A percentile compares a stretch with the other conserved stretches of the same genome.
Evolutionary conservation across 23 red algal species (phyloP).

Genomic region (Gracilaria caudata): DNA sequence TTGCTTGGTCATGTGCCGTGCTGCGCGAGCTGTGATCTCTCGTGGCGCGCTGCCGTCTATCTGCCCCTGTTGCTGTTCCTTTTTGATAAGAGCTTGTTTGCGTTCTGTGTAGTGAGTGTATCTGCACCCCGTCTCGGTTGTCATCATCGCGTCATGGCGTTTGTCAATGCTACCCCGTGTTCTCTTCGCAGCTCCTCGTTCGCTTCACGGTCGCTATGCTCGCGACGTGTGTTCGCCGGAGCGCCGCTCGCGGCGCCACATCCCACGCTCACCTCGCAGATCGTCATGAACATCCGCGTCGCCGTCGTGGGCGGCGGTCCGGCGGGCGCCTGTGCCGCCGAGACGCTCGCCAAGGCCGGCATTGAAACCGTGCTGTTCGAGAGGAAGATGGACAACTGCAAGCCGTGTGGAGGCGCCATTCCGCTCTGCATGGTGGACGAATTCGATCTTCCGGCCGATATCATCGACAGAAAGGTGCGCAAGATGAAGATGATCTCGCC

Average conservation of each 20-base stretch:
- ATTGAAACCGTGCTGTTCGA: conserved; percentile 93
- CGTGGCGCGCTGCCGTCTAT: neutral
- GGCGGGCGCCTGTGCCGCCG: conserved; percentile 90
- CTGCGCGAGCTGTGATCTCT: too few species aligned
- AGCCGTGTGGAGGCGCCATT: conserved; percentile 99
- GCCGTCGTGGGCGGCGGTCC: conserved; percentile 99
- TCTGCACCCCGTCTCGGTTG: neutral
- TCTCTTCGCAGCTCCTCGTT: neutral
- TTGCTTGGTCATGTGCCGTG: too few species aligned
- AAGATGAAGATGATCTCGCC: conserved; percentile 99
- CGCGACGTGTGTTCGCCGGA: conserved; percentile 29
- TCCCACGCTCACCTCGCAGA: neutral
- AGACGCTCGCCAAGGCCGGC: conserved; percentile 91
- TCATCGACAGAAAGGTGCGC: conserved; percentile 97
- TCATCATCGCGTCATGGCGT: conserved; percentile 2
- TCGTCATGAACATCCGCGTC: conserved; percentile 79
- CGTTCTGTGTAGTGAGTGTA: neutral
- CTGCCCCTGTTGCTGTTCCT: too few species aligned
- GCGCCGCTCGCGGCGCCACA: neutral
- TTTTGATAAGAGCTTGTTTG: too few species aligned
- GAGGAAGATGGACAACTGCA: conserved; percentile 99
- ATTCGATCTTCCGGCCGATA: conserved; percentile 87
- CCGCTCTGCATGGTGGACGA: conserved; percentile 99
- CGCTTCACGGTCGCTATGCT: neutral
- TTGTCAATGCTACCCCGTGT: neutral